These are phyloP conservation scores for Avicennia marina DNA, from an alignment of 257 asterid genomes.

Conservation along the genomic window DNA sequence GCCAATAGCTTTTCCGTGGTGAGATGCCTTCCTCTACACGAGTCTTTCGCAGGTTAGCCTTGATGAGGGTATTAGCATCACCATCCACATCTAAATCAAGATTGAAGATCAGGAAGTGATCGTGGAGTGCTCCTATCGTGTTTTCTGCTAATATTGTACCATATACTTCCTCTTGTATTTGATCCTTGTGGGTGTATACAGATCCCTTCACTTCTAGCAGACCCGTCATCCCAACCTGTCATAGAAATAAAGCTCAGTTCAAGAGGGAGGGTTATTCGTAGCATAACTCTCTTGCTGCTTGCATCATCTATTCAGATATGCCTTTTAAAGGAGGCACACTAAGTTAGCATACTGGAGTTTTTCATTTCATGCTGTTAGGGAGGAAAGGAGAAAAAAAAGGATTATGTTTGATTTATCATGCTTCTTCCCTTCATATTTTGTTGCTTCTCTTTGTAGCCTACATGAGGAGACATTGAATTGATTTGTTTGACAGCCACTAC, in stretches of 20 bases:
- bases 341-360: too few relatives aligned
- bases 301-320: too few relatives aligned
- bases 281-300: too few relatives aligned
- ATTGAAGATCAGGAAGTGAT: conserved; percentile 49
- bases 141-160: conserved; percentile 54
- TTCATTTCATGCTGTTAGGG: too few relatives aligned
- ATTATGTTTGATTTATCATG: too few relatives aligned
- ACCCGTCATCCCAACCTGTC: conserved; percentile 48
- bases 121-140: conserved; percentile 47
- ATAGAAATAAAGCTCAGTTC: not conserved
- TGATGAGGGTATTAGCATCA: conserved; percentile 43
- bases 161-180: conserved; percentile 38
- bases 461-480: too few relatives aligned
- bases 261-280: too few relatives aligned
- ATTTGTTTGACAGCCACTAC: too few relatives aligned
- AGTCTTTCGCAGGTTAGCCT: conserved; percentile 30
- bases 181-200: conserved; percentile 33
- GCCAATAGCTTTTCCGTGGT: conserved; percentile 55
- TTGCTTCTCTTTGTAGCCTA: too few relatives aligned
- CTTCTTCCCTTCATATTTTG: too few relatives aligned
- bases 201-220: conserved; percentile 50
- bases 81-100: conserved; percentile 62
- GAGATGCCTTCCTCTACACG: conserved; percentile 5
- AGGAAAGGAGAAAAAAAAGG: too few relatives aligned
- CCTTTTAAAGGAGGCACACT: too few relatives aligned